phyloP scores from a whole-genome alignment of 2,329 filamentous ascomycete genomes.

The Ophioceras dolichostomum region DNA sequence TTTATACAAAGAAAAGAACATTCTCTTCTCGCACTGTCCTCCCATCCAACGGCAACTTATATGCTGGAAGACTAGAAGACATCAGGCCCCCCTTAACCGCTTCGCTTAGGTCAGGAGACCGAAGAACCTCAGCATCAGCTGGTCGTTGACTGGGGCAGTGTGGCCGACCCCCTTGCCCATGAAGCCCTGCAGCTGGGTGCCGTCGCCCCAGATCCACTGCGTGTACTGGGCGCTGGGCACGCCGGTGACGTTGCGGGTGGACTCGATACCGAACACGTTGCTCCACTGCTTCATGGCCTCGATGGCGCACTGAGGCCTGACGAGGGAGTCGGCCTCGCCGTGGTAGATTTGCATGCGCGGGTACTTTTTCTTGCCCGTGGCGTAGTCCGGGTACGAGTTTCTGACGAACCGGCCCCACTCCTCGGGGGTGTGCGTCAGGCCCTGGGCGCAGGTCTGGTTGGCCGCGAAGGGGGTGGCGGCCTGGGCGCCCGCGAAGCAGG shows the following conservation, averaged over 20 bases:
- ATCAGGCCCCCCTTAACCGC: no score
- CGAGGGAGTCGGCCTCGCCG: constrained; percentile 25
- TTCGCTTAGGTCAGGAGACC: constrained; percentile 7
- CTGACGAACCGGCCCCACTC: constrained; percentile 23
- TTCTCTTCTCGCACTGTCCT: no score
- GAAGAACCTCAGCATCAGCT: constrained; percentile 15
- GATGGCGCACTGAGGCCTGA: constrained; percentile 7
- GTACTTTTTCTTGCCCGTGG: constrained; percentile 22
- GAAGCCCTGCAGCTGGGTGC: constrained; percentile 15
- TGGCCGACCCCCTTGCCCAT: constrained; percentile 16
- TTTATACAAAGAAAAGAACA: no score
- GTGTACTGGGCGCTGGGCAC: constrained; percentile 22
- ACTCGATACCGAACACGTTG: constrained; percentile 25
- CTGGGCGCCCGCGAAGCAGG: constrained; percentile 29
- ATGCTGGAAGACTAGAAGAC: no score
- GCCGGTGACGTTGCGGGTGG: constrained; percentile 16
- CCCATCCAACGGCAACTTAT: no score
- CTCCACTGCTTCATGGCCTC: constrained; percentile 34
- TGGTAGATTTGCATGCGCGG: constrained; percentile 26
- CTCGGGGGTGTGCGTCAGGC: constrained; percentile 25
- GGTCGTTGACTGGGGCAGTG: constrained; percentile 14
- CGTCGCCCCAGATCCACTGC: constrained; percentile 22
- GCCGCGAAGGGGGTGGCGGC: constrained; percentile 21
- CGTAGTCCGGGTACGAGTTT: constrained; percentile 39
- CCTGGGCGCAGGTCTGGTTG: constrained; percentile 34